Evolutionary conservation across 106 monocot species (phyloP).

Genomic region (Xerophyta viscosa): DNA sequence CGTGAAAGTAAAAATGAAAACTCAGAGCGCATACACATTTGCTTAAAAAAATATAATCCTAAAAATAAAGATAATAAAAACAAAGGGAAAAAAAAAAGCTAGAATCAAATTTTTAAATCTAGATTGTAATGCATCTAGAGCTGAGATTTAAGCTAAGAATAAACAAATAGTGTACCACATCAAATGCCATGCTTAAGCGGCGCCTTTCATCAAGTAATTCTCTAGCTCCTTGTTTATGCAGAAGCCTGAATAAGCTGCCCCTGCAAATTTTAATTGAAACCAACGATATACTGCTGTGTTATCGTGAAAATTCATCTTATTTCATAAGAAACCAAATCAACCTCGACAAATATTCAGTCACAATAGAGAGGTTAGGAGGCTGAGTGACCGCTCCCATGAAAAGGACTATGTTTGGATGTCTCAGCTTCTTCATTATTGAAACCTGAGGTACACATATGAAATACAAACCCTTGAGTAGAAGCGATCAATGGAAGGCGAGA

Average conservation of each 20-base stretch:
- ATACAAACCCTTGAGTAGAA: too few relatives aligned
- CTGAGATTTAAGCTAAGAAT: too few relatives aligned
- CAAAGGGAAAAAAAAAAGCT: too few relatives aligned
- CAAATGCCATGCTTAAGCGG: conserved; percentile 88
- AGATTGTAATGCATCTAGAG: too few relatives aligned
- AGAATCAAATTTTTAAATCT: too few relatives aligned
- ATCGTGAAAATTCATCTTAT: too few relatives aligned
- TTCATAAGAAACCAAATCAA: conserved; percentile 13
- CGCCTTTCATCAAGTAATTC: conserved; percentile 91
- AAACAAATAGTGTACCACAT: conserved; percentile 77
- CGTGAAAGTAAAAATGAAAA: too few relatives aligned
- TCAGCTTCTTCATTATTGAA: conserved; percentile 93
- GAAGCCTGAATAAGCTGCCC: conserved; percentile 87
- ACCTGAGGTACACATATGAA: conserved; percentile 44
- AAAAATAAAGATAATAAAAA: too few relatives aligned
- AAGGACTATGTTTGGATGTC: conserved; percentile 98
- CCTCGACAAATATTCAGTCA: conserved; percentile 97
- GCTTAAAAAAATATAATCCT: too few relatives aligned
- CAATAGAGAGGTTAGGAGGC: conserved; percentile 86
- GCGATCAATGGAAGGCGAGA: too few relatives aligned
- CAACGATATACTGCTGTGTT: conserved; percentile 66
- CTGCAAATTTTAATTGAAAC: conserved; percentile 29
- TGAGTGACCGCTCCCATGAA: conserved; percentile 92
- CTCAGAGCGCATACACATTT: too few relatives aligned
- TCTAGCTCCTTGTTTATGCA: conserved; percentile 65